Evolutionary conservation across 1,139 yeast genomes (phyloP).

Genomic region (Blastobotrys serpentis): DNA sequence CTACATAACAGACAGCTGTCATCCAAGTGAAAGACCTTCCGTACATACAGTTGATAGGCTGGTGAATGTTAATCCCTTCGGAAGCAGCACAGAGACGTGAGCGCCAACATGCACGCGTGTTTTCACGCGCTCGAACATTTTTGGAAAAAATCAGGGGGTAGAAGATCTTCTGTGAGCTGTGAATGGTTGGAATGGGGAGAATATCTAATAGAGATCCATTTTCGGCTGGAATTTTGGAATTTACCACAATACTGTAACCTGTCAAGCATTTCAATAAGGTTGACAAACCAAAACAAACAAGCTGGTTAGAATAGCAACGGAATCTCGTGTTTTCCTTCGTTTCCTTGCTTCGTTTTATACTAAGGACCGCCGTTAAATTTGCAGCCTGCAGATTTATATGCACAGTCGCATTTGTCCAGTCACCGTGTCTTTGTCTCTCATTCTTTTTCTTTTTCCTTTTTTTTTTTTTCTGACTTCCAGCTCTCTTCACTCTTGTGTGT

Average conservation of each 20-base stretch:
- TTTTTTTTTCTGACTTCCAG: neutral
- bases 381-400: slow-evolving; percentile 1
- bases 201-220: neutral
- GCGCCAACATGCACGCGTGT: neutral
- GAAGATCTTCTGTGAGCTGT: neutral
- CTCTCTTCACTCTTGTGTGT: neutral
- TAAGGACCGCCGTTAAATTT: slow-evolving; percentile 1
- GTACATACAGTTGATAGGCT: neutral
- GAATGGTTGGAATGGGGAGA: slow-evolving; percentile 1
- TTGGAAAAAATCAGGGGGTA: slow-evolving; percentile 3
- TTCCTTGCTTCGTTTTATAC: neutral
- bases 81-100: neutral
- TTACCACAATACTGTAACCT: neutral
- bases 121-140: slow-evolving; percentile 2
- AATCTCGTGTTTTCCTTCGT: too few relatives aligned
- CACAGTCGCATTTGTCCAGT: neutral
- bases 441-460: neutral
- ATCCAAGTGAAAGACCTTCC: too few relatives aligned
- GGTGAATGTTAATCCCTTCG: neutral
- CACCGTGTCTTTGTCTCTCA: neutral
- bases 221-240: neutral
- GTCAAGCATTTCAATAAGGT: too few relatives aligned
- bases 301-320: too few relatives aligned
- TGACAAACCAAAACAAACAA: too few relatives aligned
- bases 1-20: too few relatives aligned